These are phyloP conservation scores for Sistotremastrum niveocremeum DNA, from an alignment of 768 basidiomycete species.

Conservation along the genomic window DNA sequence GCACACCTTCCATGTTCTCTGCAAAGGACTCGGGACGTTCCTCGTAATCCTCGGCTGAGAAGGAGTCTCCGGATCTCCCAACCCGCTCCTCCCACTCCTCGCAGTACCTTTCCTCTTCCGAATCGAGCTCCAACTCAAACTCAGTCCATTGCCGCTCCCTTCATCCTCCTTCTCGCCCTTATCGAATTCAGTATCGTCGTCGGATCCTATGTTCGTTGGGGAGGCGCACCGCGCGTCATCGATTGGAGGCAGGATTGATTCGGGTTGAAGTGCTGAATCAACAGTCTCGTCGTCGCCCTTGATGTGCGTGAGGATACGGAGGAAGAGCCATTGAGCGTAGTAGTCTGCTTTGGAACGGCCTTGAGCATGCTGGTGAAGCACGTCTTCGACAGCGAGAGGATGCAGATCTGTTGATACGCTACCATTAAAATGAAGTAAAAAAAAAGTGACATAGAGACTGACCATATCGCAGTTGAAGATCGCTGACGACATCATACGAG, in stretches of 20 bases:
- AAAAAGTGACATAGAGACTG: background rate
- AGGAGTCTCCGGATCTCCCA: too few relatives aligned
- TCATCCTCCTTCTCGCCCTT: too few relatives aligned
- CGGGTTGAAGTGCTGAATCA: background rate
- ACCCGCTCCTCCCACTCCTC: too few relatives aligned
- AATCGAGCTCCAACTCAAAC: too few relatives aligned
- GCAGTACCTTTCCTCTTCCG: too few relatives aligned
- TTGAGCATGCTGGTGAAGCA: constrained; percentile 38
- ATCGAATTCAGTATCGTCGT: too few relatives aligned
- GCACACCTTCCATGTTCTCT: too few relatives aligned
- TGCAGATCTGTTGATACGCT: constrained; percentile 36
- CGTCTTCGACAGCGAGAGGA: constrained; percentile 58
- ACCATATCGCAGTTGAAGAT: constrained; percentile 46
- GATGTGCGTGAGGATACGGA: constrained; percentile 53
- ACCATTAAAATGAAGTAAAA: constrained; percentile 1
- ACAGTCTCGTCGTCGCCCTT: constrained; percentile 19
- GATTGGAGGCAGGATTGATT: background rate
- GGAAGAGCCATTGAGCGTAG: constrained; percentile 55
- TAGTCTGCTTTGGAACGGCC: constrained; percentile 60
- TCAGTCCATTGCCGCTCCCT: too few relatives aligned
- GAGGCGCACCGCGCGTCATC: background rate
- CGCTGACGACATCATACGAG: constrained; percentile 61
- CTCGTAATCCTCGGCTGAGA: too few relatives aligned
- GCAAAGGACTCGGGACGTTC: too few relatives aligned
- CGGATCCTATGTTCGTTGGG: too few relatives aligned